Base-by-base conservation (phyloP, 1,139 yeast genomes). In the Hemisphaericaspora xylofermentans region DNA sequence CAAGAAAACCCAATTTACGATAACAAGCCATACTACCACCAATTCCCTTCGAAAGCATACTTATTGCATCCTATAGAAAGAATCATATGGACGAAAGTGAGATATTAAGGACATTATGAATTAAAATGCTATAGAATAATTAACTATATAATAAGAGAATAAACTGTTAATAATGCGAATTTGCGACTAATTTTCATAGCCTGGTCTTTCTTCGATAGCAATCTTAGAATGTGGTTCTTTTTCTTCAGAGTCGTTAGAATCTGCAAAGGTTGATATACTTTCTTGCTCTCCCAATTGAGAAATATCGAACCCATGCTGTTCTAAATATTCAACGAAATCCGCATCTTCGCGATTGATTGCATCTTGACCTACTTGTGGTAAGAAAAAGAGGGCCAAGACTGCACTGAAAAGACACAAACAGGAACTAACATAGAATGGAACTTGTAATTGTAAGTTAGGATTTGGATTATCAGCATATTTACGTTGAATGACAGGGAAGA, bases 391-490 rank as follows among this genome's bases (percentile, higher is more conserved):
- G 5, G 88, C 84, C 38, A 89, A 61, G 29, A 76, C 38, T 4
- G 87, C 95, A 12, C 94, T 78, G 52, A 89, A 71, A 26, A 87
- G 56, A 57, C 95, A 87, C 48, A 91, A 68, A 1, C 88, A 73
- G 10, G 95, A 78, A 8, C 95, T 83, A 41, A 89, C 80, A 71
- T 81, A 88, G 62, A 88, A 88, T 41, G 96, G 94, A 43, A 84
- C 85, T 61, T 79, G 81, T 56, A 80, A 65, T 45, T 88, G 88
- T 39, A 66, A 59, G 45, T 74, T 67, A 5, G 63, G 58, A 22
- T 47, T 40, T 2, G 39, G 35, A 6, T 38, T 38, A 24, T 44
- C 41, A n/a, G 74, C 68, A 47, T 68, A 68, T 40, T 63, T 60
- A 47, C 66, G 68, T 49, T 81, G 79, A 48, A 85, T 78, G 39